These are phyloP conservation scores for Aquilaria yunnanensis DNA, from an alignment of 345 rosid species.

Conservation along the genomic window DNA sequence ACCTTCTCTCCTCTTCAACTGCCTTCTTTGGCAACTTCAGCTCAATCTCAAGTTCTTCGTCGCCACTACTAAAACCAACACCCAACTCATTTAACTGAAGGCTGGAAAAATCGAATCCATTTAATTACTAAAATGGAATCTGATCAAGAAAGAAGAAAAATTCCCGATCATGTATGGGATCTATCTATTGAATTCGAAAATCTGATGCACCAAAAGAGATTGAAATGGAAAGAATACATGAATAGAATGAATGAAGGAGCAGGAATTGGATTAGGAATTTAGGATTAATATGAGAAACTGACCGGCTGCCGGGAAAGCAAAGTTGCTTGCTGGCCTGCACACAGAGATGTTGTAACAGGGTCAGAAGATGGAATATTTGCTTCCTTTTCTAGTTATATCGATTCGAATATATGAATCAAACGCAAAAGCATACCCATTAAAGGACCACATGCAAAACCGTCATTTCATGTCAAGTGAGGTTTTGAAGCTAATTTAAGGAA, in stretches of 20 bases:
- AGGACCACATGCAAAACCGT: background rate
- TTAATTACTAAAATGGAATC: conserved; percentile 11
- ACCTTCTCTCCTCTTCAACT: too few relatives aligned
- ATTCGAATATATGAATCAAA: background rate
- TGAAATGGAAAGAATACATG: background rate
- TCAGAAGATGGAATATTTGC: conserved; percentile 60
- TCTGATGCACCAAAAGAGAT: too few relatives aligned
- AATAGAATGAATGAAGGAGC: background rate
- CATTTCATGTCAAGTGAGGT: background rate
- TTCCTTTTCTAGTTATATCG: conserved; percentile 56
- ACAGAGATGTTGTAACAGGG: conserved; percentile 53
- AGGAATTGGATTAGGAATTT: background rate
- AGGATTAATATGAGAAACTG: background rate
- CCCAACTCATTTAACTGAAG: too few relatives aligned
- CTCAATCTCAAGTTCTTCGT: too few relatives aligned
- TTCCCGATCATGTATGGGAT: too few relatives aligned
- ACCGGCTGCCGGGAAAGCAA: conserved; percentile 95
- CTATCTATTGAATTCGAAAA: too few relatives aligned
- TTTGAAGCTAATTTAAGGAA: background rate
- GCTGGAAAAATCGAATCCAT: too few relatives aligned
- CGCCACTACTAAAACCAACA: too few relatives aligned
- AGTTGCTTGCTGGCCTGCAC: conserved; percentile 80
- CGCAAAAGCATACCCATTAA: conserved; percentile 5
- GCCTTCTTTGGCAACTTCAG: too few relatives aligned
- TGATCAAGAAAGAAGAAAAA: conserved; percentile 1